Conservation (phyloP, 1,139 yeast species). For the Saccharomyces hybrid region DNA sequence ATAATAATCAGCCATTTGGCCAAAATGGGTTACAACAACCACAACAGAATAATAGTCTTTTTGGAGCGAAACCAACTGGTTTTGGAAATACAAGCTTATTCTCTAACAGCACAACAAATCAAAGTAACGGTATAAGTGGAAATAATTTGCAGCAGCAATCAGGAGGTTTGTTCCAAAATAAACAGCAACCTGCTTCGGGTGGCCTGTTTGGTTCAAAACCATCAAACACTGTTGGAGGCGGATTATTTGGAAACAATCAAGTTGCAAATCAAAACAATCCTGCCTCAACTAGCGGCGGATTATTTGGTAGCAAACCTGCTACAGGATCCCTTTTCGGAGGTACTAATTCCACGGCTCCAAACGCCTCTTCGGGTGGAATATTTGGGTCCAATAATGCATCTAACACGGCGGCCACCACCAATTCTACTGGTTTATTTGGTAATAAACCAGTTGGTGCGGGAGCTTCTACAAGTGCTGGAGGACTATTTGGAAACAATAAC, state of each 20-base stretch:
- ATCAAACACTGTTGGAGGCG: constrained; percentile 19
- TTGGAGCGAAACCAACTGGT: constrained; percentile 1
- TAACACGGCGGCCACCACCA: constrained; percentile 16
- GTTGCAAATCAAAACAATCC: constrained; percentile 13
- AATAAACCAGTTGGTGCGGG: constrained; percentile 19
- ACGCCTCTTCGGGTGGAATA: constrained; percentile 18
- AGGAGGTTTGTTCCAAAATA: constrained; percentile 35
- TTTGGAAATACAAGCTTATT: not conserved
- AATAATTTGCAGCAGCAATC: constrained; percentile 5
- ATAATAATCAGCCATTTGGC: constrained; percentile 7
- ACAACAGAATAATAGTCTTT: constrained; percentile 2
- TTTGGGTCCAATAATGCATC: constrained; percentile 24
- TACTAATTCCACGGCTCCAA: constrained; percentile 17
- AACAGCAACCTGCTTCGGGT: constrained; percentile 14
- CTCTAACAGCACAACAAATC: not conserved
- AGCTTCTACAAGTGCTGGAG: constrained; percentile 9
- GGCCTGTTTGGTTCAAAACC: constrained; percentile 29
- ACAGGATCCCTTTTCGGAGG: constrained; percentile 7
- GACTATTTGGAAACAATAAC: constrained; percentile 28
- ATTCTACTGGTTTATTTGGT: constrained; percentile 30
- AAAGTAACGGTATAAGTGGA: not conserved
- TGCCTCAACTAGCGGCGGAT: constrained; percentile 21
- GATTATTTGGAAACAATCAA: constrained; percentile 39
- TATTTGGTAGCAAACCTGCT: constrained; percentile 28
- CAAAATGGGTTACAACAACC: constrained; percentile 12